These are phyloP conservation scores for Pyrenochaeta sp. DNA, from an alignment of 2,329 filamentous ascomycete species.

Conservation along the genomic window DNA sequence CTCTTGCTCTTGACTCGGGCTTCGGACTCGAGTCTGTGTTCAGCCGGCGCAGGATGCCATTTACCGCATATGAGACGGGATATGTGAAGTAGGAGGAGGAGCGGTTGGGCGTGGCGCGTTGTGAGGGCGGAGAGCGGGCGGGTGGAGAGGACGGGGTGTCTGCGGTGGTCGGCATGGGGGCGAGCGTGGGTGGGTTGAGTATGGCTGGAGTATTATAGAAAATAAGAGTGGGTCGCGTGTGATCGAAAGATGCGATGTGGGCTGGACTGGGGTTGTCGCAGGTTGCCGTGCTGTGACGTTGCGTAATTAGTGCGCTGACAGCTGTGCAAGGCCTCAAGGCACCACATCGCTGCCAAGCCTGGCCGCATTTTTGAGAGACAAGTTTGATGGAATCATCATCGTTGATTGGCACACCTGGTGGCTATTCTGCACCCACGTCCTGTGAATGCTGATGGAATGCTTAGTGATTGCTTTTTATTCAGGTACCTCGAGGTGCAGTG, in stretches of 20 bases:
- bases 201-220: conserved; percentile 12
- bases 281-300: conserved; percentile 32
- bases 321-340: conserved; percentile 11
- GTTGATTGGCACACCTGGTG: too few species aligned
- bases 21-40: conserved; percentile 50
- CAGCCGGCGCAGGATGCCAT: conserved; percentile 56
- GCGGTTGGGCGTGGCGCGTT: conserved; percentile 22
- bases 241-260: conserved; percentile 16
- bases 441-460: conserved; percentile 9
- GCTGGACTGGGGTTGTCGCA: conserved; percentile 21
- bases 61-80: conserved; percentile 58
- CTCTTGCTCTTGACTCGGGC: conserved; percentile 12
- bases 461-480: conserved; percentile 17
- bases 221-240: conserved; percentile 36
- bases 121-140: conserved; percentile 17
- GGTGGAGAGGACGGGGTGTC: conserved; percentile 23
- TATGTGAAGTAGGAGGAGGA: conserved; percentile 57
- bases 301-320: conserved; percentile 36
- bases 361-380: too few species aligned
- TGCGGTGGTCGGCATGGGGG: conserved; percentile 37
- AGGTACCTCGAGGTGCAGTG: conserved; percentile 14
- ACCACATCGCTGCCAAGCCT: too few species aligned
- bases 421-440: too few species aligned
- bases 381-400: too few species aligned
- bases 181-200: conserved; percentile 6